Evolutionary conservation across 805 yeast species (phyloP).

Genomic region (Kodamaea nitidulidarum): DNA sequence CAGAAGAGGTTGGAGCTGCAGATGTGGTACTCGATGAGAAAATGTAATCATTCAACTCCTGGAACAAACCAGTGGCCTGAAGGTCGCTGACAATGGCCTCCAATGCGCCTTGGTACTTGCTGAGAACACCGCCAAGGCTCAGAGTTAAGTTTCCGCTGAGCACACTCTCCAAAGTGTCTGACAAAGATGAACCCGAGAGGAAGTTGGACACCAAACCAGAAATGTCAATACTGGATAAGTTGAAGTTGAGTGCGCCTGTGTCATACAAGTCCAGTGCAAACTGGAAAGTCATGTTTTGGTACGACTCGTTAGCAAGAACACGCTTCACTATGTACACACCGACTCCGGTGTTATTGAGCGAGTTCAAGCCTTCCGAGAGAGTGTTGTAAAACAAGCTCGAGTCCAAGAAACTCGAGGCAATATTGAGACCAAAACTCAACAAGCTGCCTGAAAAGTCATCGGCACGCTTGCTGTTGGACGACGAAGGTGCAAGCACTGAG

Average conservation of each 20-base stretch:
- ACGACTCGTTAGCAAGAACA: slow-evolving; percentile 30
- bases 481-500: slow-evolving; percentile 6
- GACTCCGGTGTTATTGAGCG: slow-evolving; percentile 40
- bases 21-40: slow-evolving; percentile 21
- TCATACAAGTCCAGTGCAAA: slow-evolving; percentile 25
- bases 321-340: slow-evolving; percentile 35
- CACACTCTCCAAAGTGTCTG: slow-evolving; percentile 19
- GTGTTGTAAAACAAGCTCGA: slow-evolving; percentile 24
- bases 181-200: slow-evolving; percentile 23
- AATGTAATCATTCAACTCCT: slow-evolving; percentile 32
- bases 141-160: slow-evolving; percentile 19
- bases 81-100: slow-evolving; percentile 28
- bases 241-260: slow-evolving; percentile 25
- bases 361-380: slow-evolving; percentile 26
- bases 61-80: slow-evolving; percentile 35
- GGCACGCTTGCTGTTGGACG: slow-evolving; percentile 3
- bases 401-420: slow-evolving; percentile 24
- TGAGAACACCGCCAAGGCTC: slow-evolving; percentile 11
- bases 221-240: slow-evolving; percentile 22
- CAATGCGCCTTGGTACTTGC: slow-evolving; percentile 30
- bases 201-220: slow-evolving; percentile 21
- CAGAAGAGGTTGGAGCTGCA: slow-evolving; percentile 8
- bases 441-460: slow-evolving; percentile 19
- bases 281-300: slow-evolving; percentile 33
- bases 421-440: slow-evolving; percentile 25